Percentiles rank a stretch among this genome's conserved stretches.
Evolutionary conservation across 495 filamentous ascomycete genomes (phyloP).

Genomic region (Penicillium subrubescens): DNA sequence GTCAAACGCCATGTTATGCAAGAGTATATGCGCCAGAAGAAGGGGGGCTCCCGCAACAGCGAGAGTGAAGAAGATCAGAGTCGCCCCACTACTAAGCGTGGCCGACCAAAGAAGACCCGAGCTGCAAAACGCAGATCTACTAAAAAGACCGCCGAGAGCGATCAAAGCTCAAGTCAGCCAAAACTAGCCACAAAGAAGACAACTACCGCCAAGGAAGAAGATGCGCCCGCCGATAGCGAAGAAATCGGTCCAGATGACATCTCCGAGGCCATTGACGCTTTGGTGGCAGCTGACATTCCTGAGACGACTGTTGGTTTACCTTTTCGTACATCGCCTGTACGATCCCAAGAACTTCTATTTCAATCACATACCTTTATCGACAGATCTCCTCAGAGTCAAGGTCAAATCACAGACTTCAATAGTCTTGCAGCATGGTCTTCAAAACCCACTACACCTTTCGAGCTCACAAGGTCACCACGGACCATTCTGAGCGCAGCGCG

Average conservation of each 20-base stretch:
- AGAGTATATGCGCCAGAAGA: constrained; percentile 49
- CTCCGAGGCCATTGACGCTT: background rate
- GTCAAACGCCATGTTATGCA: constrained; percentile 53
- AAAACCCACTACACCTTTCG: constrained; percentile 17
- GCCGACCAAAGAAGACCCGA: constrained; percentile 24
- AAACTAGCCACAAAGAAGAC: background rate
- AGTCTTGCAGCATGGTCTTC: constrained; percentile 21
- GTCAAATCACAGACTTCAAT: constrained; percentile 15
- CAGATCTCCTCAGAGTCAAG: constrained; percentile 13
- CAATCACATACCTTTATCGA: background rate
- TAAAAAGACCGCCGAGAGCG: constrained; percentile 8
- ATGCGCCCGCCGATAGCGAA: constrained; percentile 1
- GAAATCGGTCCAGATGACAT: background rate
- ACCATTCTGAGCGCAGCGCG: constrained; percentile 40
- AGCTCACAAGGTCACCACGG: constrained; percentile 31
- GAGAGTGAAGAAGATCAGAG: constrained; percentile 22
- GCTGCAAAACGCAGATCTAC: constrained; percentile 9
- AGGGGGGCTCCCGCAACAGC: constrained; percentile 25
- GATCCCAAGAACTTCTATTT: background rate
- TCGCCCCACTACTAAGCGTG: constrained; percentile 19
- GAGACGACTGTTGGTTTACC: background rate
- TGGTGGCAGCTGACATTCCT: background rate
- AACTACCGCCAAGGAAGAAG: background rate
- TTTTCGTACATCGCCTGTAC: constrained; percentile 7
- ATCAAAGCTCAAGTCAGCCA: background rate